Conservation (phyloP, 2,329 filamentous ascomycete genomes). For the Xylariaceae sp. region DNA sequence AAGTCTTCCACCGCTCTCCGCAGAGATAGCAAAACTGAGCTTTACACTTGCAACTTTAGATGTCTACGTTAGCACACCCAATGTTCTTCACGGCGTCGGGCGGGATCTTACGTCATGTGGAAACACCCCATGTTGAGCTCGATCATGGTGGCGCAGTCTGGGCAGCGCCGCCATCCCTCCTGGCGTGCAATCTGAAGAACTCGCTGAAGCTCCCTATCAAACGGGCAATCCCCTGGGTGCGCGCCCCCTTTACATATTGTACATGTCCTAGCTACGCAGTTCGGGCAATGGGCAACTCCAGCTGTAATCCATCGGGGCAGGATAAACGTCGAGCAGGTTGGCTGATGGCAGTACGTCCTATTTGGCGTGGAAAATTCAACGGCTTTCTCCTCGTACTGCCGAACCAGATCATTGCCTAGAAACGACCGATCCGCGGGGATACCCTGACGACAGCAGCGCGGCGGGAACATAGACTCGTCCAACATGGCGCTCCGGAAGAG, state of each 20-base stretch:
- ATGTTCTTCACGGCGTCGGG: conserved; percentile 2
- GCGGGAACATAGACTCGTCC: conserved; percentile 53
- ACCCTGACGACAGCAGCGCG: conserved; percentile 45
- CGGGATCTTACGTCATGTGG: conserved; percentile 50
- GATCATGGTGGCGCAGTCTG: conserved; percentile 43
- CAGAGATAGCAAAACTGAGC: conserved; percentile 25
- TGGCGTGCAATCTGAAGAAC: conserved; percentile 39
- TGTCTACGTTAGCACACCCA: neutral
- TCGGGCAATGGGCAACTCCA: conserved; percentile 39
- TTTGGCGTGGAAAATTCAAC: conserved; percentile 46
- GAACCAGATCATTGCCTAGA: conserved; percentile 35
- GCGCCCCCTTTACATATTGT: conserved; percentile 44
- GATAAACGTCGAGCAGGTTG: conserved; percentile 47
- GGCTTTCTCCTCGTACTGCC: conserved; percentile 41
- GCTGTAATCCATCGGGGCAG: conserved; percentile 29
- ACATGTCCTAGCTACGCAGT: conserved; percentile 46
- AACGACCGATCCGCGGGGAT: conserved; percentile 40
- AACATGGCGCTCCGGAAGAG: conserved; percentile 43
- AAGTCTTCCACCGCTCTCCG: conserved; percentile 24
- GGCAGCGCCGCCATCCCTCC: conserved; percentile 51
- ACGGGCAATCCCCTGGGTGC: conserved; percentile 47
- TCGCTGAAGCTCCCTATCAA: conserved; percentile 39
- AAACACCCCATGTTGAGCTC: conserved; percentile 50
- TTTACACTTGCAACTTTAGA: conserved; percentile 19
- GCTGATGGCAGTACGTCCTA: conserved; percentile 47